Evolutionary conservation across 2,329 filamentous ascomycete species (phyloP), one percentile per base, ranked within the genome.

Genomic region (Lasiodiplodia sp.): DNA sequence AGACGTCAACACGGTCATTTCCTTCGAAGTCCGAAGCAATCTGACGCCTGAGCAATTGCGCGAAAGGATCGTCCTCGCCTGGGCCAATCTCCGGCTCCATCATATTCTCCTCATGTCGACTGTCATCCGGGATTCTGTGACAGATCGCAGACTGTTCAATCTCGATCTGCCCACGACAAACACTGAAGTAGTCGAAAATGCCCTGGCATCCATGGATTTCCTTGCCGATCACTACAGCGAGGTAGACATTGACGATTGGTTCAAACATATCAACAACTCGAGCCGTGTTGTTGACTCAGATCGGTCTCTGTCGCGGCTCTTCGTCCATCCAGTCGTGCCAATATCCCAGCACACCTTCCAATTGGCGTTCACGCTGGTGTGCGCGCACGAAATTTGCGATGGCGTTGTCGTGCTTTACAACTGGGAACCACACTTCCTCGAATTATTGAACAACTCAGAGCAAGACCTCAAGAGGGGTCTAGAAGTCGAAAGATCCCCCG

Each of bases 321-420:
- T 81, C 66, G 77, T 84, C 2, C 72, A 82, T 0, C 81, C 82
- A 1, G 58, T 77, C 0, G 68, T 67, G 3, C 44, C 51, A 1
- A 55, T 73, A 0, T 56, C 73, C 1, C 70, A 76, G 21, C 78
- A 77, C 3, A 78, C 73, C 0, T 73, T 58, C 18, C 71, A 72
- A 4, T 69, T 84, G 0, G 73, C 75, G 4, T 74, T 84, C 38
- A 71, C 83, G 6, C 71, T 81, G 11, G 71, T 84, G 16, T 77
- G 80, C n/a, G 81, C 77, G 2, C 83, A 84, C 67, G 75, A 83
- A 58, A 83, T 82, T 47, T 78, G 79, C n/a, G 83, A 85, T 60
- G 83, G 82, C 0, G 25, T 68, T 23, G 66, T 55, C 4, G 34
- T 68, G 12, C 68, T 85, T 40, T 77, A 77, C 0, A 78, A 76